Base-by-base conservation (phyloP, 2,329 filamentous ascomycete species). In the Fusarium goolgardi region DNA sequence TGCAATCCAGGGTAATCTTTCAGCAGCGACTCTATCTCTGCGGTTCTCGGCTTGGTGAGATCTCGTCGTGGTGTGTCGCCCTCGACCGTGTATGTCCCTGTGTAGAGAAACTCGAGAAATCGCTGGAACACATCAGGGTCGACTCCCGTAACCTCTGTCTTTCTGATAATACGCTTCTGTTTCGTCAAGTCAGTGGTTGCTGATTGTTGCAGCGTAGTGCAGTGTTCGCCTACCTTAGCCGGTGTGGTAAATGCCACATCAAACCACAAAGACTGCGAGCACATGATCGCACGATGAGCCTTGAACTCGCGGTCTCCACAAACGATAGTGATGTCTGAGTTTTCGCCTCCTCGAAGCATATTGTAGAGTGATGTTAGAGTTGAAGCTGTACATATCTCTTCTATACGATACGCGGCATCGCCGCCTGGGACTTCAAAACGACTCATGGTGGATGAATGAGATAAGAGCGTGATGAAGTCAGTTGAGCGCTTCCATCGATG, bases 41-140 rank as follows among this genome's bases (percentile, higher is more conserved):
- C 45, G 0, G 35, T 20, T 29, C 64, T 35, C 5, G 34, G 15
- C 15, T 25, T 34, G 2, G 47, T 21, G 18, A 18, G 21, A 1
- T 16, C 15, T 2, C 25, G 51, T 2, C 55, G 50, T 29, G 25
- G 40, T 18, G 32, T 43, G n/a, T 72, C 59, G 3, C 27, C 18
- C 7, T 49, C 39, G 21, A 43, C 3, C 5, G 43, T 62, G 25
- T 76, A 78, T 10, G 62, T 67, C 1, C 75, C 75, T 1, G 62
- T 73, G 63, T 80, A 80, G 3, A 80, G 59, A 43, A 76, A 79
- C 41, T 77, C 68, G 16, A 79, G 69, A 11, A 79, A 73, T 25
- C 58, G 65, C 1, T 70, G 53, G 5, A 80, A 34, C 0, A 72
- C 55, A 0, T 64, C 58, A 0, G 78, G 74, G 12, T 78, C 70